Percentiles rank a stretch among this genome's conserved stretches.
These are phyloP conservation scores for Nitzschia palea DNA, from an alignment of 108 stramenopile species.

Conservation along the genomic window DNA sequence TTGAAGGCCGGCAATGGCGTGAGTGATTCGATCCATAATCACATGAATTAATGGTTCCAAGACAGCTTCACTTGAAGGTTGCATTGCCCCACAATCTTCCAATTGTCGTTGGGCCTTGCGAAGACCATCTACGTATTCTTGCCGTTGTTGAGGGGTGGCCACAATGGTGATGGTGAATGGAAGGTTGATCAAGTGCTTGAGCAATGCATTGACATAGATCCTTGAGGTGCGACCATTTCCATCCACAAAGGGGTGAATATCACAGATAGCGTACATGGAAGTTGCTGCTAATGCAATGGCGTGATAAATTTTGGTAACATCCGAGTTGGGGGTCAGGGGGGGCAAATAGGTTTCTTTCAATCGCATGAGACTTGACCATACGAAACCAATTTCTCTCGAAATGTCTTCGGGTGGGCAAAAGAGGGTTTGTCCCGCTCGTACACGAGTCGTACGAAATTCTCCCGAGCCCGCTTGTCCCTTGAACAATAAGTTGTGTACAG, in stretches of 20 bases:
- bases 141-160: conserved; percentile 41
- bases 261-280: conserved; percentile 27
- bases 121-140: conserved; percentile 26
- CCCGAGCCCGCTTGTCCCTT: background rate
- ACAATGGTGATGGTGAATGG: conserved; percentile 33
- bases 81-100: background rate
- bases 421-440: conserved; percentile 27
- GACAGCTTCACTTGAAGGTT: background rate
- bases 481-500: background rate
- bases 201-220: conserved; percentile 25
- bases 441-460: conserved; percentile 20
- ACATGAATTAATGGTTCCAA: conserved; percentile 29
- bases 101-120: background rate
- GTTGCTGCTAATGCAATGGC: conserved; percentile 28
- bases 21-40: conserved; percentile 25
- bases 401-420: conserved; percentile 30
- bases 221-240: conserved; percentile 42
- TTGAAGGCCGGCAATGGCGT: conserved; percentile 22
- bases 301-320: conserved; percentile 2
- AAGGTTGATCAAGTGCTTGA: conserved; percentile 9
- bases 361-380: background rate
- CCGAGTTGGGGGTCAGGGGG: background rate
- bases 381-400: conserved; percentile 12
- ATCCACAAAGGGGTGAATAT: conserved; percentile 41
- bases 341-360: conserved; percentile 1